Conservation (phyloP, 2,329 filamentous ascomycete species). For the Bipolaris victoriae region DNA sequence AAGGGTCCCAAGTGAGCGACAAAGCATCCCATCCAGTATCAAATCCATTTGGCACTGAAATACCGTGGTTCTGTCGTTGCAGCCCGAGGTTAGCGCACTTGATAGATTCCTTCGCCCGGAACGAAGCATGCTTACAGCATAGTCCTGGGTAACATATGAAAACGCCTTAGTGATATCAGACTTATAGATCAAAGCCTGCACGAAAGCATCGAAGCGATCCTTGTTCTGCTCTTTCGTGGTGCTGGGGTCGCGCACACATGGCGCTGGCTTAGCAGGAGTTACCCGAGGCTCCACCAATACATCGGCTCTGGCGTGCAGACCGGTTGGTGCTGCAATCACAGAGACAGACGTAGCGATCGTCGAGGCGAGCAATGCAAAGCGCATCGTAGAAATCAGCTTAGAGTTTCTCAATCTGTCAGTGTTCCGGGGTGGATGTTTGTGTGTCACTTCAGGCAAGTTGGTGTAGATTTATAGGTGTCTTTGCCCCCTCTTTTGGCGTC, state of each 20-base stretch:
- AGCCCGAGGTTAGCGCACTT: background rate
- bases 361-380: background rate
- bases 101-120: background rate
- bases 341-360: background rate
- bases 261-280: constrained; percentile 29
- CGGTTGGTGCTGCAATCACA: background rate
- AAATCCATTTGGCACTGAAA: constrained; percentile 35
- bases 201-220: constrained; percentile 28
- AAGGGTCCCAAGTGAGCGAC: constrained; percentile 29
- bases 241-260: constrained; percentile 27
- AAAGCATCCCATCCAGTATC: constrained; percentile 39
- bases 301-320: background rate
- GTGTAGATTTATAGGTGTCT: background rate
- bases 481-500: background rate
- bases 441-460: background rate
- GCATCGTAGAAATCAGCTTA: background rate
- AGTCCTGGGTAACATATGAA: constrained; percentile 33
- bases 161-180: constrained; percentile 40
- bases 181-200: constrained; percentile 37
- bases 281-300: constrained; percentile 20
- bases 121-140: constrained; percentile 28
- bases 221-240: constrained; percentile 23
- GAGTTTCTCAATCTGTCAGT: background rate
- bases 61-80: constrained; percentile 40
- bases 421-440: background rate